Base-by-base conservation (phyloP, 495 filamentous ascomycete species). In the Aspergillus steynii region DNA sequence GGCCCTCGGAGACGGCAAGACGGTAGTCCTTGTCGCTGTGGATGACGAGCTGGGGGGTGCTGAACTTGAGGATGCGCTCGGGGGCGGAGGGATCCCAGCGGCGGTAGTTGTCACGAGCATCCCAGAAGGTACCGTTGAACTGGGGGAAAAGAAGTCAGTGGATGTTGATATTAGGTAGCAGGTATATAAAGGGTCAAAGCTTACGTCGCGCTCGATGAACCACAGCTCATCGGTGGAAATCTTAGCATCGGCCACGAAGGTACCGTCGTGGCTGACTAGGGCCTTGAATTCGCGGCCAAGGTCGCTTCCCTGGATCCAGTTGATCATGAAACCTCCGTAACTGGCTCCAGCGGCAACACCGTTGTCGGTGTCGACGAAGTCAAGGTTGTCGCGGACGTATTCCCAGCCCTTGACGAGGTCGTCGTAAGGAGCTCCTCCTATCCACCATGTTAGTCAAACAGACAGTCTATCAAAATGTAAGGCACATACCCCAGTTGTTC, bases 281-380 rank as follows among this genome's bases (percentile, higher is more conserved):
- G 81, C 80, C 60, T 83, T 83, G 71, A 85, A 82, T 58, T 80
- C 65, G 6, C 79, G 77, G 20, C 81, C 83, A 1, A 86, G 69
- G 1, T 71, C 70, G 48, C 82, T 79, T 25, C 83, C 82, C 62
- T 83, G 81, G 60, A 84, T 82, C 83, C 83, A 85, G 66, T 84
- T 84, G 53, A 81, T 72, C 82, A 84, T 85, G 69, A 80, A 85
- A 0, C 79, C 82, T 32, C 80, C 81, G 55, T 78, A 85, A 58
- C 74, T 79, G 32, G 76, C 80, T 29, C 83, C 83, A 2, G 79
- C 74, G 48, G 76, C 76, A 49, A 85, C 81, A 26, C 75, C 80
- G 45, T 73, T 66, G 26, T 75, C 69, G n/a, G 77, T 82, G 62
- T 85, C 82, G 50, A 80, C 70, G 61, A 74, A 83, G 50, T 71